A percentile compares a stretch with the other conserved stretches of the same genome.
phyloP scores from a whole-genome alignment of 805 yeast genomes.

The Starmerella vaccinii region DNA sequence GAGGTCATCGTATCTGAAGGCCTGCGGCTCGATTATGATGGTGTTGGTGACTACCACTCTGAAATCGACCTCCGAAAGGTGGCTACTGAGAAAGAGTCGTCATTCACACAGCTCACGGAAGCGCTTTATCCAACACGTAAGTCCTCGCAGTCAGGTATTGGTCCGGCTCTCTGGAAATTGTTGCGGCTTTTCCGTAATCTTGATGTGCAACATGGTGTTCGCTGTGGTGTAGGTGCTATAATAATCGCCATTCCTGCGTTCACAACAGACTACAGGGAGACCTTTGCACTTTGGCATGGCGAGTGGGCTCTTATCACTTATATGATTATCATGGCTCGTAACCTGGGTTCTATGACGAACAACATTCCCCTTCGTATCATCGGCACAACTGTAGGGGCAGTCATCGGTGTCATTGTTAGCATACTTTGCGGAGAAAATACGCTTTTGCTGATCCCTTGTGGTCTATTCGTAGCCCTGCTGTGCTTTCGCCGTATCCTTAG shows the following conservation, averaged over 20 bases:
- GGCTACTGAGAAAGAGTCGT: not conserved
- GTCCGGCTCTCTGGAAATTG: conserved; percentile 30
- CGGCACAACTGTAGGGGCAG: conserved; percentile 68
- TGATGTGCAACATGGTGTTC: conserved; percentile 67
- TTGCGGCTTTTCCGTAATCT: conserved; percentile 46
- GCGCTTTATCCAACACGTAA: conserved; percentile 19
- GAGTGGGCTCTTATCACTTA: conserved; percentile 82
- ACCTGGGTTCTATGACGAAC: conserved; percentile 75
- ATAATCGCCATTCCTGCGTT: conserved; percentile 59
- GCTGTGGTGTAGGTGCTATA: conserved; percentile 71
- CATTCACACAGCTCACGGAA: conserved; percentile 16
- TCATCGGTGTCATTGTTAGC: conserved; percentile 44
- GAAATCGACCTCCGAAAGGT: not conserved
- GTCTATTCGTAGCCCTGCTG: conserved; percentile 34
- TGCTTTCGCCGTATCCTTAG: conserved; percentile 48
- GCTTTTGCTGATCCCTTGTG: conserved; percentile 42
- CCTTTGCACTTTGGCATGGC: conserved; percentile 57
- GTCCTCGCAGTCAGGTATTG: conserved; percentile 17
- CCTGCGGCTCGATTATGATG: not conserved
- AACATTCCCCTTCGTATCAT: conserved; percentile 43
- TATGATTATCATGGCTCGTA: conserved; percentile 74
- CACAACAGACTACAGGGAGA: conserved; percentile 42
- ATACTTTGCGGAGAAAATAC: conserved; percentile 39
- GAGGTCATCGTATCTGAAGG: conserved; percentile 36
- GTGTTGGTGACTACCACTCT: not conserved